Base-by-base conservation (phyloP, 1,139 yeast genomes). In the Wickerhamomyces sp. region DNA sequence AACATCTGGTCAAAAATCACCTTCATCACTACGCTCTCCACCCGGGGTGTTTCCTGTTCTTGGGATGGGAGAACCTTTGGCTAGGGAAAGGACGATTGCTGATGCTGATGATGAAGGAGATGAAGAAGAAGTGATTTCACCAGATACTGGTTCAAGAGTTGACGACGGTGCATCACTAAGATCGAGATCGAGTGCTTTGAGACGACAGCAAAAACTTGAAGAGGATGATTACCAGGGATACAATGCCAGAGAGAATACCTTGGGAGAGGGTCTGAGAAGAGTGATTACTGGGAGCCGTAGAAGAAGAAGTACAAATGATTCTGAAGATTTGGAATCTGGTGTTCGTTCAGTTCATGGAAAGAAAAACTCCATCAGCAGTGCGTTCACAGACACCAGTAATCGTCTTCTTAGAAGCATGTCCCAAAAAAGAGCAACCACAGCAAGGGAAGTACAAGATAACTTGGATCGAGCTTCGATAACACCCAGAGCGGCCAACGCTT, bases 21-120 rank as follows among this genome's bases (percentile, higher is more conserved):
- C n/a, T n/a, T n/a, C n/a, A n/a, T n/a, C n/a, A n/a, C 28, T 59
- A 3, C 61, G 78, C 45, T 78, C 88, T 1, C 93, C 91, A 2
- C 74, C 72, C 23, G 85, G 85, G 42, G 88, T 81, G 0, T 83
- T 82, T 57, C 93, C 93, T 0, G 88, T 83, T 1, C 66, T 66
- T 45, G 91, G 86, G 3, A 81, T 82, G 89, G 87, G 84, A 0
- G 66, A 64, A 7, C 82, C 89, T 2, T 52, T 72, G 27, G 57
- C 57, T 16, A 62, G 72, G 37, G 89, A 81, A 48, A 59, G 61
- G 31, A 62, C 78, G 0, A 77, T 81, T 37, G 87, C 85, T 19
- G 59, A 61, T 23, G 47, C 60, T 7, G 23, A 15, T 4, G 23
- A 26, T 9, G 50, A 35, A 38, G 26, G 33, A 16, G 30, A 23